Evolutionary conservation across 257 asterid genomes (phyloP), one percentile per base, ranked within the genome.

Genomic region (Gentiana straminea): DNA sequence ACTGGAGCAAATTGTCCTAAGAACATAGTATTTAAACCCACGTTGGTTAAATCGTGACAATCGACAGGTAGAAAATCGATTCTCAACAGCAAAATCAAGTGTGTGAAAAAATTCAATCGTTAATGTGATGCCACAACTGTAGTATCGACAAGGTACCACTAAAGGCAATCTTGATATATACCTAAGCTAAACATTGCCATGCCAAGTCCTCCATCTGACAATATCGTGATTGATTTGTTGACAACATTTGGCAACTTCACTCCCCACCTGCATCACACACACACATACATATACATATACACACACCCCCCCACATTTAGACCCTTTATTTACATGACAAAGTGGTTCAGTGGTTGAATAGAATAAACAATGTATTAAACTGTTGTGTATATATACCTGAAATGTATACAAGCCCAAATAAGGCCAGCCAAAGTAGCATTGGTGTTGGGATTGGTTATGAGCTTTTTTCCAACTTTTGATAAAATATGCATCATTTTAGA

Each of bases 181-280:
- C 97, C 95, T 86, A 89, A 68, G 81, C 97, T 86, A 84, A 89
- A 89, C 94, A 86, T 84, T 60, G 97, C 94, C 97, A 89, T 89
- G 63, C 97, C 97, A 35, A 89, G 88, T 45, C 97, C 97, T 59
- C 97, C 97, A 52, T 89, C 85, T 32, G 95, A 76, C 62, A 89
- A 54, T 60, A 86, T 64, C 49, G 81, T 63, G 62, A 89, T 63
- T 36, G 97, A 86, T 59, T 58, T 51, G 33, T 80, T 84, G 33
- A 89, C 73, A 53, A 80, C 64, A 61, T 65, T 70, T 45, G 97
- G 95, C 71, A 89, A 60, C 66, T 73, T 63, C 57, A 83, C 62
- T 55, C 62, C 65, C 78, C 79, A 81, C 82, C 95, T 83, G 80
- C 68, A 83, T 45, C 53, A 15, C 73, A 63, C 63, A 66, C 38